Percentiles rank a stretch among this genome's conserved stretches.
Conservation (phyloP, 495 filamentous ascomycete genomes). For the Stereocaulon alpinum region DNA sequence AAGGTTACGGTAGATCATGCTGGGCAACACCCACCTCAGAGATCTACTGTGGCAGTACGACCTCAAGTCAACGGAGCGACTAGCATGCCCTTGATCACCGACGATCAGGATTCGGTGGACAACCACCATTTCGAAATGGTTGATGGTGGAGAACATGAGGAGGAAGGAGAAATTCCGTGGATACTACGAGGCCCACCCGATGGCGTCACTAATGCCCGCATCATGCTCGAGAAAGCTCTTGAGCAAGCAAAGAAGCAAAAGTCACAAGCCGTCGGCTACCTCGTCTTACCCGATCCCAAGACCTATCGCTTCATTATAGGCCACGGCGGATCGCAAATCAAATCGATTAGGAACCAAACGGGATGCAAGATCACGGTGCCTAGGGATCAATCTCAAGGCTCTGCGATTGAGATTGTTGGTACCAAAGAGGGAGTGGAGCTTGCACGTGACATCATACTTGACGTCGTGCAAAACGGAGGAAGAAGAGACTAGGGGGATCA, state of each 20-base stretch:
- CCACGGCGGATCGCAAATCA: slow-evolving; percentile 80
- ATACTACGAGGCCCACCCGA: slow-evolving; percentile 69
- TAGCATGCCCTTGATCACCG: slow-evolving; percentile 77
- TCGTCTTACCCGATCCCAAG: slow-evolving; percentile 78
- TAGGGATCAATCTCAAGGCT: slow-evolving; percentile 60
- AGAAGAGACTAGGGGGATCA: slow-evolving; percentile 5
- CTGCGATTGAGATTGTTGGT: slow-evolving; percentile 84
- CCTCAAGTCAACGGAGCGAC: slow-evolving; percentile 39
- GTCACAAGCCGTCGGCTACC: slow-evolving; percentile 60
- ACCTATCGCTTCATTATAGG: slow-evolving; percentile 89
- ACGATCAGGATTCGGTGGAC: slow-evolving; percentile 53
- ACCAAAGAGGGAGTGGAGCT: slow-evolving; percentile 70
- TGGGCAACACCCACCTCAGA: slow-evolving; percentile 61
- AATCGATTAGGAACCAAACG: slow-evolving; percentile 81
- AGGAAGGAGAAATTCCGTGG: slow-evolving; percentile 82
- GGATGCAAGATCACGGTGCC: slow-evolving; percentile 89
- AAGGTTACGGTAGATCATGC: slow-evolving; percentile 84
- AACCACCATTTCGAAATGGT: slow-evolving; percentile 73
- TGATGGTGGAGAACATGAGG: slow-evolving; percentile 40
- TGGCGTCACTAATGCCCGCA: slow-evolving; percentile 65
- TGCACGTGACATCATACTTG: slow-evolving; percentile 79
- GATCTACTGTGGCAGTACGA: slow-evolving; percentile 38
- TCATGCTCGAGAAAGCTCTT: slow-evolving; percentile 58
- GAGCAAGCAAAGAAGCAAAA: slow-evolving; percentile 56
- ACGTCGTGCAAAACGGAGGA: slow-evolving; percentile 54